Base-by-base conservation (phyloP, 441 rosid species). In the Capsella rubella region DNA sequence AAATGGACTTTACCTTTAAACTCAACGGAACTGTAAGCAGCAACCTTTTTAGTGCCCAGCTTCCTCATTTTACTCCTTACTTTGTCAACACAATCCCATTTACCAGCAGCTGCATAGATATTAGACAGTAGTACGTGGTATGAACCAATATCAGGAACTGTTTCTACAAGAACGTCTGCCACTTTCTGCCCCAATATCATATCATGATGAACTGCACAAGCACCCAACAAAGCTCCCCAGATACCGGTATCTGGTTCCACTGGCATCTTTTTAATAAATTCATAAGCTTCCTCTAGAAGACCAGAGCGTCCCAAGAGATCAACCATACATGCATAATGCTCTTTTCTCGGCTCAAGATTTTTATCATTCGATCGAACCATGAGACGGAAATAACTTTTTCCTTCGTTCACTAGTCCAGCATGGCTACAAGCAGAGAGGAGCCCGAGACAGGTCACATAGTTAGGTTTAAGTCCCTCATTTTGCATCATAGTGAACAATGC, bases 321-420 rank as follows among this genome's bases (percentile, higher is more conserved):
- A 46, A 82, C 82, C 82, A 85, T 82, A 68, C 82, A 82, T 6
- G 82, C 74, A 74, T 81, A 79, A 64, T 82, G 83, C 64, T 85
- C 83, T 71, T 66, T 82, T 32, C 82, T 69, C 12, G 83, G 87
- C 53, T 40, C 35, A 64, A 77, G 49, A 60, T 18, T 78, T 58
- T 60, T 74, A 69, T 79, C 83, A 37, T 69, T 67, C 40, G 82
- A 84, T 12, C 12, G 42, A 49, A 61, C 60, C 79, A 85, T 79
- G 42, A 57, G 51, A 55, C 50, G 49, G 47, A 82, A 85, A 56
- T 60, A 79, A 37, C 71, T 76, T 50, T 56, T 69, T 2, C 82
- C 84, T 67, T 82, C 66, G 15, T 64, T 67, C 56, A 82, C 84
- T n/a, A 81, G 75, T 53, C 84, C 82, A 9, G 74, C 79, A 75